phyloP scores from a whole-genome alignment of 2,329 filamentous ascomycete genomes.

The Phaeophleospora eucalypticola region DNA sequence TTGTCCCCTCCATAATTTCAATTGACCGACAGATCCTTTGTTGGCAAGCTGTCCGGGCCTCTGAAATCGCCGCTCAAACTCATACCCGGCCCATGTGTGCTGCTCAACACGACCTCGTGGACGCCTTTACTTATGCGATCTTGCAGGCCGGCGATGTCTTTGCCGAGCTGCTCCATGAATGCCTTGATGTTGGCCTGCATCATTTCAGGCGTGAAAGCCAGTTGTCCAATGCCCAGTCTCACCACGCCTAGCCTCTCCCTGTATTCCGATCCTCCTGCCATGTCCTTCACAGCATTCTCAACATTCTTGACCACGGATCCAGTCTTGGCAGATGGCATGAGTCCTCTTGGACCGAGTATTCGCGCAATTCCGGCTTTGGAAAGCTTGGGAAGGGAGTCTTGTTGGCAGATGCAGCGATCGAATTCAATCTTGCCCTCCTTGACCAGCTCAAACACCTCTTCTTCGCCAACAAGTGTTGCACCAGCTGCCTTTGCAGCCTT shows the following conservation, averaged over 20 bases:
- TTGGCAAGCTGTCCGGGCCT: conserved; percentile 52
- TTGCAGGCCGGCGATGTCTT: conserved; percentile 64
- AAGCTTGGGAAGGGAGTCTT: conserved; percentile 69
- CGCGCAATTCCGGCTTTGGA: conserved; percentile 76
- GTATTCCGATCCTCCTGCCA: conserved; percentile 82
- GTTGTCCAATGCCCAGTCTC: conserved; percentile 82
- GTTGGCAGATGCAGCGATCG: conserved; percentile 83
- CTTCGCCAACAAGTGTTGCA: conserved; percentile 78
- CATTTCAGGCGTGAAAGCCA: conserved; percentile 83
- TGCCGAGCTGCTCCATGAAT: conserved; percentile 72
- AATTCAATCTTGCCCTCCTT: conserved; percentile 75
- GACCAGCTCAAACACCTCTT: conserved; percentile 77
- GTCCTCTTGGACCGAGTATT: conserved; percentile 77
- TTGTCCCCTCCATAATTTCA: not conserved
- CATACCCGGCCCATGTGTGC: conserved; percentile 81
- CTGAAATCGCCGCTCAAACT: conserved; percentile 77
- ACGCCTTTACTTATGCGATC: conserved; percentile 68
- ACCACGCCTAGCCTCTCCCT: conserved; percentile 81
- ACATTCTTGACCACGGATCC: conserved; percentile 86
- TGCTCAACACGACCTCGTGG: conserved; percentile 74
- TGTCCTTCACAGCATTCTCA: conserved; percentile 67
- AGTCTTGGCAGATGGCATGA: conserved; percentile 88
- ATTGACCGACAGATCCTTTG: conserved; percentile 33
- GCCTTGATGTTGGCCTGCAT: conserved; percentile 77
- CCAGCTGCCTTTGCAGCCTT: conserved; percentile 72